phyloP scores from a whole-genome alignment of 768 basidiomycete genomes.

The Boletus subparvulus region DNA sequence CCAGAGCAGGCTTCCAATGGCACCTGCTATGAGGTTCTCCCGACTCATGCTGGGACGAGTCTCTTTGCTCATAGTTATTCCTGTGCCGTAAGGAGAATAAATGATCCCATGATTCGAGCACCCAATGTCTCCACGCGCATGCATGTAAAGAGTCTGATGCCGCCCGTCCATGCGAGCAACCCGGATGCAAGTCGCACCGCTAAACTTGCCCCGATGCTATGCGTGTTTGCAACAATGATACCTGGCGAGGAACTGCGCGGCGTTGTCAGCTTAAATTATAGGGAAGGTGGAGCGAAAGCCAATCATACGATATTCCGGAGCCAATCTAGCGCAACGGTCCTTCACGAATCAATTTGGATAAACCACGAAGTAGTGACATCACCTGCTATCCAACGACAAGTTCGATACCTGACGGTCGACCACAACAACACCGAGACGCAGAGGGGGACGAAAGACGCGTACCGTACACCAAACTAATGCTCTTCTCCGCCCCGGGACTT shows the following conservation, averaged over 20 bases:
- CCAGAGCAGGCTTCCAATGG: too few species aligned
- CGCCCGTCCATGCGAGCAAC: slow-evolving; percentile 91
- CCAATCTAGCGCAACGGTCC: slow-evolving; percentile 57
- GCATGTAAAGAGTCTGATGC: slow-evolving; percentile 25
- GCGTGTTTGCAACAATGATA: slow-evolving; percentile 83
- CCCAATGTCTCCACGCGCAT: too few species aligned
- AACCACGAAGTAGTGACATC: background rate
- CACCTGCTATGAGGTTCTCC: too few species aligned
- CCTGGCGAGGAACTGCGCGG: slow-evolving; percentile 81
- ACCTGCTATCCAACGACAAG: slow-evolving; percentile 83
- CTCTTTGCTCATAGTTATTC: too few species aligned
- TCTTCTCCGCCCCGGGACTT: slow-evolving; percentile 66
- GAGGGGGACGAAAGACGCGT: slow-evolving; percentile 20
- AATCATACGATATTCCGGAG: slow-evolving; percentile 87
- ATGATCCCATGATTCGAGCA: too few species aligned
- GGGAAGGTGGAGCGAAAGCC: background rate
- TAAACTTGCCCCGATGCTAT: slow-evolving; percentile 88
- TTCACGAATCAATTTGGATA: background rate
- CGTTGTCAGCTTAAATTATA: slow-evolving; percentile 2
- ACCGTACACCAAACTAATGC: slow-evolving; percentile 76
- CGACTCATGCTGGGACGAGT: too few species aligned
- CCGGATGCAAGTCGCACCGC: slow-evolving; percentile 83
- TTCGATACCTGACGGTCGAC: slow-evolving; percentile 62
- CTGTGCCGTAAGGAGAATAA: too few species aligned
- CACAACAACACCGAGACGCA: slow-evolving; percentile 1